Base-by-base conservation (phyloP, 164 flowering plant genomes). In the Macadamia integrifolia region DNA sequence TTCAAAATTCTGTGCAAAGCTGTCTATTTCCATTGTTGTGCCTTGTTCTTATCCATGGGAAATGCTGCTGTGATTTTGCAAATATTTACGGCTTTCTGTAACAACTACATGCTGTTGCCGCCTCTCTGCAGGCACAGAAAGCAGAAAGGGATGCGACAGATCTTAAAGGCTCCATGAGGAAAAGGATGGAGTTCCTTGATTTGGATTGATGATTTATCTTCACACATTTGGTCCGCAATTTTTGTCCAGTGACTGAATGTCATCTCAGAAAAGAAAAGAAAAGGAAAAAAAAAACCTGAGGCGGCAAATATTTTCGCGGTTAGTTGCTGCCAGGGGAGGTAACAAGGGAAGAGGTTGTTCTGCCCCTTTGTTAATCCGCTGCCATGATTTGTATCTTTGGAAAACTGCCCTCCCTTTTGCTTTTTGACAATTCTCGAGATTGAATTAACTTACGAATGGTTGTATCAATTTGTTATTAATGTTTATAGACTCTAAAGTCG, bases 161-260 rank as follows among this genome's bases (percentile, higher is more conserved):
- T 73, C 86, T 94, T 40, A 94, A 88, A 81, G 98, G 97, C 32
- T 67, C 90, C 9, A 90, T 94, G 90, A 87, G 96, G 77, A 92
- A 94, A 79, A 87, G 99, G 75, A 92, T 94, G 99, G 99, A 94
- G 80, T 94, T 94, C 71, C 96, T 94, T 40, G 98, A 94, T 75
- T 73, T 92, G 79, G 82, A 79, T 52, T 79, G 77, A 79, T 60
- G 1, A 3, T 59, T 17, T 23, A 42, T 55, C 11, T 29, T n/a
- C 10, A 58, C 50, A 13, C 67, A 44, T 14, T 11, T 7, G 13
- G n/a, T 60, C 69, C 50, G 63, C 62, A 35, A 56, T 68, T 68
- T 61, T 23, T 42, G 1, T 44, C 48, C 3, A 11, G 60, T 52
- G 55, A 69, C 31, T 78, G 55, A 18, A 42, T 60, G 40, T 5